Evolutionary conservation across 1,284 basidiomycete species (phyloP).

Genomic region (Thelephora terrestris): DNA sequence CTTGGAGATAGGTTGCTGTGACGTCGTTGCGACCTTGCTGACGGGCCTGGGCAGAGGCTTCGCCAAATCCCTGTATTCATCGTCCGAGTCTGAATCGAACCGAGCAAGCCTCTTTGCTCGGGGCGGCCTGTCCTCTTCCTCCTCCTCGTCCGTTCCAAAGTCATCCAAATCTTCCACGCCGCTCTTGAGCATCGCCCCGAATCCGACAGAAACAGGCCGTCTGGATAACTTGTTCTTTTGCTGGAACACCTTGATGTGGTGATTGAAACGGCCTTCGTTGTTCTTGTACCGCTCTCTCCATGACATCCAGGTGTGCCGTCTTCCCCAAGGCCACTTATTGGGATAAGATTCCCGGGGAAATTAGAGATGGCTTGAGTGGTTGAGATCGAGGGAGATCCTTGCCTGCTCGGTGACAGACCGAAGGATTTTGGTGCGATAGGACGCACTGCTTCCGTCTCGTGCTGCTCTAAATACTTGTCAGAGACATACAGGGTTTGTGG

Average conservation of each 20-base stretch:
- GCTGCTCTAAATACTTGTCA: too few relatives aligned
- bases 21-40: too few relatives aligned
- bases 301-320: neutral
- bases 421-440: too few relatives aligned
- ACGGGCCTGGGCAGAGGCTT: too few relatives aligned
- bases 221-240: neutral
- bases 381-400: neutral
- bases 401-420: neutral
- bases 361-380: neutral
- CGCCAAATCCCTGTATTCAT: too few relatives aligned
- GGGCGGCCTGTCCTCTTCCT: neutral
- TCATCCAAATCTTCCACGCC: neutral
- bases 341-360: neutral
- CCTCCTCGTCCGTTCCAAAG: neutral
- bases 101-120: too few relatives aligned
- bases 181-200: neutral
- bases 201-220: neutral
- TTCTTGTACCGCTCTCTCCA: neutral
- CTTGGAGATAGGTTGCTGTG: too few relatives aligned
- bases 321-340: neutral
- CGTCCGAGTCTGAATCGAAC: too few relatives aligned
- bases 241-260: neutral
- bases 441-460: too few relatives aligned
- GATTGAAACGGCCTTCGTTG: neutral
- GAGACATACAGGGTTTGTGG: too few relatives aligned